These are phyloP conservation scores for Volvox reticuliferus DNA, from an alignment of 139 green algal species.

Conservation along the genomic window DNA sequence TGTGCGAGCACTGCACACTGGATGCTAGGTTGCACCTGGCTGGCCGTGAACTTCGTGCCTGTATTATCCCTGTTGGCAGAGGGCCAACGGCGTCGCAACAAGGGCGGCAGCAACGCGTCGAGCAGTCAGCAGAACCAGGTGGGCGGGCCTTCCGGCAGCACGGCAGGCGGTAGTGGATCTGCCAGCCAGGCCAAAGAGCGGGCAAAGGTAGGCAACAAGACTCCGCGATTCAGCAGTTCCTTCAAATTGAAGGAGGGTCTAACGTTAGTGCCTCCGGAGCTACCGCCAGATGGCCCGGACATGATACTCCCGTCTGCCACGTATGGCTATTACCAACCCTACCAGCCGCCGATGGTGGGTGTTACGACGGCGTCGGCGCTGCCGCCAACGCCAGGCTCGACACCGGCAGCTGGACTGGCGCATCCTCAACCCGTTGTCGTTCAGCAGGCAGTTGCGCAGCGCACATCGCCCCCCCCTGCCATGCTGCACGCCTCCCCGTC, in stretches of 20 bases:
- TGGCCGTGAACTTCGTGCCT: no score
- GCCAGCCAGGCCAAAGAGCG: constrained; percentile 2
- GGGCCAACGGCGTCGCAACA: constrained; percentile 57
- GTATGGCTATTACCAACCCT: not conserved
- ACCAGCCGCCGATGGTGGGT: constrained; percentile 16
- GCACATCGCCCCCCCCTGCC: not conserved
- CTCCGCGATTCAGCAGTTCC: not conserved
- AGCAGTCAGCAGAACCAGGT: not conserved
- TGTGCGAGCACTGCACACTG: no score
- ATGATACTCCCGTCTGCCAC: not conserved
- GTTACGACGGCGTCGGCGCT: not conserved
- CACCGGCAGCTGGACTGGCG: not conserved
- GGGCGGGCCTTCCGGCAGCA: not conserved
- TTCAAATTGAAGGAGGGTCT: constrained; percentile 28
- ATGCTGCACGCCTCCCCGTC: not conserved
- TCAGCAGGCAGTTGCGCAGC: constrained; percentile 24
- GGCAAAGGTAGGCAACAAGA: constrained; percentile 36
- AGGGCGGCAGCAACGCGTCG: constrained; percentile 24
- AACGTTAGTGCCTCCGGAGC: not conserved
- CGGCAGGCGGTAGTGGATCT: not conserved
- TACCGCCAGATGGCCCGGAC: not conserved
- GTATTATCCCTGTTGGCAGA: constrained; percentile 3
- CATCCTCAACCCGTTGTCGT: not conserved
- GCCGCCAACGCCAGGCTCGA: not conserved
- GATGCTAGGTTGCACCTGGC: no score